phyloP scores from a whole-genome alignment of 805 yeast genomes.

The Lachancea kluyveri region DNA sequence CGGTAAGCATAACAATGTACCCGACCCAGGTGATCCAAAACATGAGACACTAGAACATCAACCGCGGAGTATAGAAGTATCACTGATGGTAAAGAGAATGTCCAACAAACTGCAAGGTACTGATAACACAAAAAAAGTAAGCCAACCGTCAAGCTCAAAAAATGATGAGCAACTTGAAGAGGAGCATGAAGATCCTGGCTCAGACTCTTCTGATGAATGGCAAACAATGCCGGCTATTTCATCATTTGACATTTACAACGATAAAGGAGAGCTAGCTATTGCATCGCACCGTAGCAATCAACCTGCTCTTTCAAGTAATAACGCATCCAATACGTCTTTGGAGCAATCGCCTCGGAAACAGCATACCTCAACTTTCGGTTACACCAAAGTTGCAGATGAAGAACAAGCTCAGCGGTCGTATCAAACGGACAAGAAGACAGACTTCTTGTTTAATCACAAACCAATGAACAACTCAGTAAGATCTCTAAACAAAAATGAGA shows the following conservation, averaged over 20 bases:
- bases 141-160: too few relatives aligned
- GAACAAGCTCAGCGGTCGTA: conserved; percentile 75
- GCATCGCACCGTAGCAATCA: conserved; percentile 1
- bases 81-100: background rate
- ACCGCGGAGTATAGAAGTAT: too few relatives aligned
- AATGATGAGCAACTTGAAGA: background rate
- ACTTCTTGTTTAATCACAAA: conserved; percentile 43
- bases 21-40: too few relatives aligned
- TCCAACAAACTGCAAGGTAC: too few relatives aligned
- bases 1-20: too few relatives aligned
- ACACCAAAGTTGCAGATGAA: conserved; percentile 83
- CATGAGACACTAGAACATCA: too few relatives aligned
- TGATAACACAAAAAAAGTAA: too few relatives aligned
- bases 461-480: conserved; percentile 25
- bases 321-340: background rate
- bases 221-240: conserved; percentile 81
- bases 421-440: conserved; percentile 48
- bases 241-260: conserved; percentile 70
- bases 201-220: conserved; percentile 55
- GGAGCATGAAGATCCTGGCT: conserved; percentile 7
- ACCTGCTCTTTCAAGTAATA: background rate
- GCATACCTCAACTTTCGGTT: conserved; percentile 44
- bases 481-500: conserved; percentile 22
- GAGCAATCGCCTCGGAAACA: conserved; percentile 4
- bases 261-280: conserved; percentile 54